A percentile compares a stretch with the other conserved stretches of the same genome.
phyloP scores from a whole-genome alignment of 768 basidiomycete genomes.

The Russula sp. region DNA sequence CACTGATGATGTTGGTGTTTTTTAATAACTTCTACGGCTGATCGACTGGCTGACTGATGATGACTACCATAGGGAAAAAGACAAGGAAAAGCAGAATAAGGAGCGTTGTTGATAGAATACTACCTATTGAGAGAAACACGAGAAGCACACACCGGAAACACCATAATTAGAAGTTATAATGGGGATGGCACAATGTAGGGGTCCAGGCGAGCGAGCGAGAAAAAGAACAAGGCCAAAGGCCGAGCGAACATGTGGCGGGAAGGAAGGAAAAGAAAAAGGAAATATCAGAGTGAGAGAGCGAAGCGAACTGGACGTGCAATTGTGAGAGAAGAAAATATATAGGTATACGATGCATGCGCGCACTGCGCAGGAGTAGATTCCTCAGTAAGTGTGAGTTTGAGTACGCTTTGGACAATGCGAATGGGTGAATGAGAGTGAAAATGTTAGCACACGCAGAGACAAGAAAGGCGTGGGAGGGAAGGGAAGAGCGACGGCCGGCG shows the following conservation, averaged over 20 bases:
- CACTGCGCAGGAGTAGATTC: constrained; percentile 20
- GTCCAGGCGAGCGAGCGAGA: constrained; percentile 1
- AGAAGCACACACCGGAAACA: constrained; percentile 11
- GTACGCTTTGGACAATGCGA: neutral
- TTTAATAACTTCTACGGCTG: constrained; percentile 18
- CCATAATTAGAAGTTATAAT: constrained; percentile 30
- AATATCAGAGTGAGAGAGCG: neutral
- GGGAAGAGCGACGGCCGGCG: neutral
- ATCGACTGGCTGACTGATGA: neutral
- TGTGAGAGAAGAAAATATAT: constrained; percentile 25
- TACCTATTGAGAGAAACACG: constrained; percentile 14
- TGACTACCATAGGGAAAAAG: neutral
- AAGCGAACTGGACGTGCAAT: constrained; percentile 17
- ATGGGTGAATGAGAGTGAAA: neutral
- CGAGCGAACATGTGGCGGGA: neutral
- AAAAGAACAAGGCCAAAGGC: neutral
- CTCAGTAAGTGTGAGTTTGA: constrained; percentile 1
- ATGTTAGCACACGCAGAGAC: neutral
- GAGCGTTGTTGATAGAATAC: constrained; percentile 26
- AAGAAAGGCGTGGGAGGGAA: neutral
- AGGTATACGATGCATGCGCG: constrained; percentile 26
- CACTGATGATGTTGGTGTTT: neutral
- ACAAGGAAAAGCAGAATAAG: constrained; percentile 7
- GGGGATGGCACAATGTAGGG: constrained; percentile 24
- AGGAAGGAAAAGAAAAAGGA: too few species aligned